Conservation (phyloP, 345 rosid genomes). For the Eucalyptus grandis region DNA sequence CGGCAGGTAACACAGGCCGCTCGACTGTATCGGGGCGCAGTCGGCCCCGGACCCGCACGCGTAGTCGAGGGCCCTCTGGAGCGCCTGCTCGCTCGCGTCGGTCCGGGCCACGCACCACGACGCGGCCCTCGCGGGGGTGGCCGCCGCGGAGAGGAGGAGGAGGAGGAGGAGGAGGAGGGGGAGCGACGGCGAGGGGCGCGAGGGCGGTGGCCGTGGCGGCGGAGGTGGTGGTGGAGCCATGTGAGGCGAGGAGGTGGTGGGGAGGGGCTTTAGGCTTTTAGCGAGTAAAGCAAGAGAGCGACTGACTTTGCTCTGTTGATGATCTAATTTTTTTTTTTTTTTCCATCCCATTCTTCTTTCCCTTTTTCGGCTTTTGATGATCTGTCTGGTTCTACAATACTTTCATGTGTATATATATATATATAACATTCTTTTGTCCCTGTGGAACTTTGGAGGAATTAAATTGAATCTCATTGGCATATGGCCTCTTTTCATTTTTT, state of each 20-base stretch:
- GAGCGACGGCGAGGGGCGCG: neutral
- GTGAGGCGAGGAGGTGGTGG: neutral
- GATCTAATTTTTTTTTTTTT: neutral
- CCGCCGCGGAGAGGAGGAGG: neutral
- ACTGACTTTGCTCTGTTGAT: neutral
- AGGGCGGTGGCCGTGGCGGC: neutral
- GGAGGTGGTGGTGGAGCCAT: neutral
- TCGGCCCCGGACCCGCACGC: slow-evolving; percentile 31
- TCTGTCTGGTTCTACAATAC: neutral
- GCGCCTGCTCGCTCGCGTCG: slow-evolving; percentile 21
- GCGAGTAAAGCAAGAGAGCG: neutral
- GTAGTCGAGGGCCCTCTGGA: slow-evolving; percentile 22
- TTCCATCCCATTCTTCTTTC: neutral
- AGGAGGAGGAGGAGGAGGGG: neutral
- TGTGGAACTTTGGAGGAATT: neutral
- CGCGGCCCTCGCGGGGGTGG: neutral
- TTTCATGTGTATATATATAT: neutral
- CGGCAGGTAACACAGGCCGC: slow-evolving; percentile 26
- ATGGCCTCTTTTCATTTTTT: neutral
- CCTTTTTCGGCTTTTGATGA: neutral
- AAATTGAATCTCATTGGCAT: neutral
- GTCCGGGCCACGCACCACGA: slow-evolving; percentile 32
- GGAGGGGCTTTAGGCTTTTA: neutral
- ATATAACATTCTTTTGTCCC: neutral
- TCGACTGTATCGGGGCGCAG: slow-evolving; percentile 13